phyloP scores from a whole-genome alignment of 2,329 filamentous ascomycete genomes.

The Atkinsonella hypoxylon region DNA sequence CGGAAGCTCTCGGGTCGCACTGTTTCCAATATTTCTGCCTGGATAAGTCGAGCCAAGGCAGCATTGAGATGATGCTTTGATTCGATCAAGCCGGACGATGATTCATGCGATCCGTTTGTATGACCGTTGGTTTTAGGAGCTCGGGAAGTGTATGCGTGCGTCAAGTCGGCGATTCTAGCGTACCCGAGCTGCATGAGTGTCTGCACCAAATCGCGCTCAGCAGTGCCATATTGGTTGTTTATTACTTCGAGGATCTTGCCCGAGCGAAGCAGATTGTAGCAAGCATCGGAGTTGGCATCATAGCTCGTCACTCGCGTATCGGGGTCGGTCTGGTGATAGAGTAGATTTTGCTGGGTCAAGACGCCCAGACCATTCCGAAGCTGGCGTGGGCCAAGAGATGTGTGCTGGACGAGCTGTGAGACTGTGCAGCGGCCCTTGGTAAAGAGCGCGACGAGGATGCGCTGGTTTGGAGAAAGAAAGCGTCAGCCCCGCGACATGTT shows the following conservation, averaged over 20 bases:
- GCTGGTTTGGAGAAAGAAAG: conserved; percentile 36
- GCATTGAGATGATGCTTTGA: conserved; percentile 37
- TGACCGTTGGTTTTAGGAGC: conserved; percentile 23
- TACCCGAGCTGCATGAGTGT: conserved; percentile 68
- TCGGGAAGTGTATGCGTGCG: conserved; percentile 44
- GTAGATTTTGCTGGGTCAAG: conserved; percentile 77
- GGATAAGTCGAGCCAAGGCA: conserved; percentile 42
- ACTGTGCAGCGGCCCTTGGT: conserved; percentile 68
- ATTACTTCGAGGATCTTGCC: conserved; percentile 73
- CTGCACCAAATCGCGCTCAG: conserved; percentile 62
- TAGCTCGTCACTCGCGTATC: conserved; percentile 60
- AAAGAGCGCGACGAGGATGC: conserved; percentile 71
- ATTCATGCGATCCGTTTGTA: conserved; percentile 21
- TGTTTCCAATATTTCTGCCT: conserved; percentile 55
- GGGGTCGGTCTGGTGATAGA: conserved; percentile 58
- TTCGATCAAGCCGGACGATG: conserved; percentile 25
- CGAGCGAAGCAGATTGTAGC: conserved; percentile 70
- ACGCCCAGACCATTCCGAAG: conserved; percentile 72
- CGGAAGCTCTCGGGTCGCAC: conserved; percentile 45
- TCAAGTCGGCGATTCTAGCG: conserved; percentile 57
- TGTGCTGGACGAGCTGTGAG: conserved; percentile 56
- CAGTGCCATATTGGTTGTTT: conserved; percentile 60
- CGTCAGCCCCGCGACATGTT: conserved; percentile 17
- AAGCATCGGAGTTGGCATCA: conserved; percentile 67
- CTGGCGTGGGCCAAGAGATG: conserved; percentile 60